Conservation (phyloP, 352 stramenopile species). For the Pythium guiyangense region DNA sequence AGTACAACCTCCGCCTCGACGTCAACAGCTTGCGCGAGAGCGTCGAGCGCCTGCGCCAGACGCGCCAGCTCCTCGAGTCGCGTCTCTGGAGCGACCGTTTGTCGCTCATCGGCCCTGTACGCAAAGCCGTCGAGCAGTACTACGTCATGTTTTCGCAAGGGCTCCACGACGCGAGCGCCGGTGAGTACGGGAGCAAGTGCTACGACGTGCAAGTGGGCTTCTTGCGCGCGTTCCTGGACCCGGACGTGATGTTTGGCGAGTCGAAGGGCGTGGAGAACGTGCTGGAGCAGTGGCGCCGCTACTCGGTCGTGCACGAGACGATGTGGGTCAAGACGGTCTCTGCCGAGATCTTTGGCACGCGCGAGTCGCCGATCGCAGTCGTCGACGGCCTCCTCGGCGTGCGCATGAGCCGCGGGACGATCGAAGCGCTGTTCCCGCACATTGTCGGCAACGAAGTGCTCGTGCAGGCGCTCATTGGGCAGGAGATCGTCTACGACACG, state of each 20-base stretch:
- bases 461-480: conserved; percentile 48
- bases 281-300: conserved; percentile 58
- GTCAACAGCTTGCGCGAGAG: conserved; percentile 54
- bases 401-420: conserved; percentile 42
- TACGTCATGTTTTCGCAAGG: conserved; percentile 55
- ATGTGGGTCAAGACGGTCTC: conserved; percentile 30
- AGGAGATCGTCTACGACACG: conserved; percentile 46
- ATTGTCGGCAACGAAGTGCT: conserved; percentile 49
- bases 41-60: conserved; percentile 42
- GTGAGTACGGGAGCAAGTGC: conserved; percentile 28
- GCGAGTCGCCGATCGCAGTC: conserved; percentile 46
- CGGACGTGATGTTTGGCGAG: conserved; percentile 35
- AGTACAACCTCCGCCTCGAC: conserved; percentile 67
- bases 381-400: conserved; percentile 35
- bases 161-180: conserved; percentile 40
- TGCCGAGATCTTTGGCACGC: conserved; percentile 37
- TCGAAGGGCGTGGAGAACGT: conserved; percentile 29
- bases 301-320: conserved; percentile 46
- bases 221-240: conserved; percentile 41
- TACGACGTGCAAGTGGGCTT: conserved; percentile 55
- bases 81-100: conserved; percentile 39
- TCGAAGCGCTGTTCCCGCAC: conserved; percentile 67
- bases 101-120: conserved; percentile 24
- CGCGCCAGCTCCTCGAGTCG: conserved; percentile 38
- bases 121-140: conserved; percentile 61